Evolutionary conservation across 805 yeast genomes (phyloP).

Genomic region (Pachysolen tannophilus): DNA sequence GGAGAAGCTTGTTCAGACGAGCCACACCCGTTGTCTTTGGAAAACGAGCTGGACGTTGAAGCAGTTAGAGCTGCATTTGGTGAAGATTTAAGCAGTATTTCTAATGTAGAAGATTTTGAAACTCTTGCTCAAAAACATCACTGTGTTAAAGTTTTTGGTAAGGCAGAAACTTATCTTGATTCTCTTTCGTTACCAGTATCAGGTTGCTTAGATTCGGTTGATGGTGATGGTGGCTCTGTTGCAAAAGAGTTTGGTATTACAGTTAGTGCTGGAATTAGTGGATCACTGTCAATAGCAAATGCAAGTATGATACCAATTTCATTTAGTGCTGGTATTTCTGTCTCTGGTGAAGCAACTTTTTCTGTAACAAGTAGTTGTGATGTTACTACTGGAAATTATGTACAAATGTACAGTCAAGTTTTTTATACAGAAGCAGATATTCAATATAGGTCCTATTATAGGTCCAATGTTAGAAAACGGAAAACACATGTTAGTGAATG

Average conservation of each 20-base stretch:
- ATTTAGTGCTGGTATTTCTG: conserved; percentile 1
- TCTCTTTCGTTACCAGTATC: conserved; percentile 5
- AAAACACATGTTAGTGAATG: conserved; percentile 1
- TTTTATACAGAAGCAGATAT: conserved; percentile 3
- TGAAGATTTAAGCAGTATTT: too few species aligned
- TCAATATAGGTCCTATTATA: conserved; percentile 1
- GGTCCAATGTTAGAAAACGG: neutral
- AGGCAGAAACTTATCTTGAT: conserved; percentile 1
- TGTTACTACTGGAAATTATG: conserved; percentile 8
- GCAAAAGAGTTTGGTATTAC: conserved; percentile 3
- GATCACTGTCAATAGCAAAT: neutral
- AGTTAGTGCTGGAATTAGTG: conserved; percentile 1
- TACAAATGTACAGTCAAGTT: conserved; percentile 8
- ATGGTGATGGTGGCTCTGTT: conserved; percentile 9
- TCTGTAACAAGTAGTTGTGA: conserved; percentile 3
- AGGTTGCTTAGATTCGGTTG: conserved; percentile 6
- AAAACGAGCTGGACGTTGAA: too few species aligned
- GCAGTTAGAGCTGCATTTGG: too few species aligned
- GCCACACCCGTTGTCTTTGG: too few species aligned
- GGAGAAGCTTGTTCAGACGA: too few species aligned
- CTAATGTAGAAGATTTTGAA: too few species aligned
- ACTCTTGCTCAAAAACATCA: conserved; percentile 2
- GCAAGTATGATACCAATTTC: conserved; percentile 1
- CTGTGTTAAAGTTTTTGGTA: conserved; percentile 1
- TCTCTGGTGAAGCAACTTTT: neutral